These are phyloP conservation scores for Saraca asoca DNA, from an alignment of 331 rosid genomes.

Conservation along the genomic window DNA sequence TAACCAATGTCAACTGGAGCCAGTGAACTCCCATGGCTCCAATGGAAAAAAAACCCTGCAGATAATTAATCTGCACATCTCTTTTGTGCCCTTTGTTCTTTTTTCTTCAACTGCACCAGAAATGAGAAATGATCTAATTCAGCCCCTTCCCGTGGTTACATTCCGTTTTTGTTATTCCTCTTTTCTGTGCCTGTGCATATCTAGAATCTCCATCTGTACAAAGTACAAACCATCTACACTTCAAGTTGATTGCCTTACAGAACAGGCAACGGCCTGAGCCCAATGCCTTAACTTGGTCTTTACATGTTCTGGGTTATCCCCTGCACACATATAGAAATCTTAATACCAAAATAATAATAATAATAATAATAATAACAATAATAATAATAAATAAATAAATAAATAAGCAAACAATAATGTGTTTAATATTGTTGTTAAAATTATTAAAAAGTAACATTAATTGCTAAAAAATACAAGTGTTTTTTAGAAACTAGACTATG, in stretches of 20 bases:
- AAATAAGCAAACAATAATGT: not conserved
- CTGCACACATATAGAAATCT: slow-evolving; percentile 36
- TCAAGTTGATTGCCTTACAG: slow-evolving; percentile 74
- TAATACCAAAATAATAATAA: not conserved
- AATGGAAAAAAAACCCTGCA: no score
- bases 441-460: not conserved
- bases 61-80: no score
- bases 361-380: not conserved
- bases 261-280: slow-evolving; percentile 99
- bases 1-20: no score
- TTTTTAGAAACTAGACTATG: not conserved
- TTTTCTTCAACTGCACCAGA: no score
- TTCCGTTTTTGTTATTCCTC: not conserved
- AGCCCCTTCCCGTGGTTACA: no score
- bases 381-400: no score
- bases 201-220: slow-evolving; percentile 45
- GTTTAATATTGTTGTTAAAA: not conserved
- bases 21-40: no score
- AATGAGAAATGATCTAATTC: no score
- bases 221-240: slow-evolving; percentile 43
- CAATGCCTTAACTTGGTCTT: slow-evolving; percentile 85
- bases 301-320: slow-evolving; percentile 83
- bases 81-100: no score
- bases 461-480: no score
- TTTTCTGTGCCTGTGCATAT: slow-evolving; percentile 8